These are phyloP conservation scores for Penicillium canariense DNA, from an alignment of 495 filamentous ascomycete genomes.

Conservation along the genomic window DNA sequence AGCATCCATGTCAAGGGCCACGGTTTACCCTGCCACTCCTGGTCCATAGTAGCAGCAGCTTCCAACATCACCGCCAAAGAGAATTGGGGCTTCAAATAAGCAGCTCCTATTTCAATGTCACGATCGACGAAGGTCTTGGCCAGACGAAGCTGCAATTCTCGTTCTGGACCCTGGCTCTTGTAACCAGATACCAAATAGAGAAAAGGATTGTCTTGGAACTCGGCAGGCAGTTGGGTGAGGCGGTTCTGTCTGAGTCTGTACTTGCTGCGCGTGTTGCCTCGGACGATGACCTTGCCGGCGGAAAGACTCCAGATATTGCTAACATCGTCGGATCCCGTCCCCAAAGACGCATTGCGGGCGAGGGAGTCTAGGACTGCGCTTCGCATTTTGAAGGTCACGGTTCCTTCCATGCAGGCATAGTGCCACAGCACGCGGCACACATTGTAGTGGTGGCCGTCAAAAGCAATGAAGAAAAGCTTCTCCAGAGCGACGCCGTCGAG, in stretches of 20 bases:
- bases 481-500: conserved; percentile 21
- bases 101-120: conserved; percentile 26
- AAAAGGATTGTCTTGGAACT: conserved; percentile 33
- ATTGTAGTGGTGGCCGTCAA: conserved; percentile 37
- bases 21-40: conserved; percentile 27
- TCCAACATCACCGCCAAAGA: conserved; percentile 36
- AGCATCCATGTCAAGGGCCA: conserved; percentile 30
- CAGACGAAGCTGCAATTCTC: conserved; percentile 24
- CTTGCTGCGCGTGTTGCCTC: conserved; percentile 26
- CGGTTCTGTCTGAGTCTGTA: conserved; percentile 8
- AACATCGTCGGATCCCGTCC: conserved; percentile 5
- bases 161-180: conserved; percentile 19
- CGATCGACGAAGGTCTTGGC: conserved; percentile 26
- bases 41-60: conserved; percentile 28
- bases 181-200: conserved; percentile 22
- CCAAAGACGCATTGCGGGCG: conserved; percentile 17
- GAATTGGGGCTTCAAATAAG: conserved; percentile 17
- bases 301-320: conserved; percentile 23
- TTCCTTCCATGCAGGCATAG: conserved; percentile 44
- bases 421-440: conserved; percentile 48
- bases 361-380: conserved; percentile 31
- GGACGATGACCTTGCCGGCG: conserved; percentile 42
- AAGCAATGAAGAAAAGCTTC: conserved; percentile 42
- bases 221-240: conserved; percentile 23
- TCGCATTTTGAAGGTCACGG: conserved; percentile 35